These are phyloP conservation scores for Pseudogymnoascus sp. DNA, from an alignment of 2,329 filamentous ascomycete genomes.

Conservation along the genomic window DNA sequence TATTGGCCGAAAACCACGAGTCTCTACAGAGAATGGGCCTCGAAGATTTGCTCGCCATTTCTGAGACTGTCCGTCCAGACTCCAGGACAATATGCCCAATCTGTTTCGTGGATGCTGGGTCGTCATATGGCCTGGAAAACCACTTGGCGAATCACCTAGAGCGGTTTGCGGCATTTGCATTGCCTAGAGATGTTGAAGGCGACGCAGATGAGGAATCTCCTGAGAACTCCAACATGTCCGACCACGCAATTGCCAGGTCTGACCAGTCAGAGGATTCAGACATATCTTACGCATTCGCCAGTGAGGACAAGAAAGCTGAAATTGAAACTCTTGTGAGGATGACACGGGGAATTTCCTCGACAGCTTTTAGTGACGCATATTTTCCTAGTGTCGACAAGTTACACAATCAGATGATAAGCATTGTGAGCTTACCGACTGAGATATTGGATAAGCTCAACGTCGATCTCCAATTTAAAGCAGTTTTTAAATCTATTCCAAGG, in stretches of 20 bases:
- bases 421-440: not conserved
- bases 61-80: not conserved
- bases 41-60: not conserved
- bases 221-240: not conserved
- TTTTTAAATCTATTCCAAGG: not conserved
- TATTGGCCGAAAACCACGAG: not conserved
- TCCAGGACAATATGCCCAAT: not conserved
- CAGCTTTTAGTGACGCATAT: not conserved
- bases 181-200: not conserved
- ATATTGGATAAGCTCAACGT: not conserved
- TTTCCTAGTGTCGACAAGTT: not conserved
- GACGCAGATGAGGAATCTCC: not conserved
- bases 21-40: not conserved
- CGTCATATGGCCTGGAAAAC: not conserved
- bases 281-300: not conserved
- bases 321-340: not conserved
- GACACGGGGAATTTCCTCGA: too few species aligned
- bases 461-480: constrained; percentile 2
- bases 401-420: not conserved
- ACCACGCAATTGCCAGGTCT: not conserved
- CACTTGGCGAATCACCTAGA: not conserved
- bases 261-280: not conserved
- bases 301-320: not conserved
- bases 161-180: constrained; percentile 3
- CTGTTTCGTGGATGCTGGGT: not conserved